Evolutionary conservation across 305 asterid species (phyloP).

Genomic region (Fraxinus nigra): DNA sequence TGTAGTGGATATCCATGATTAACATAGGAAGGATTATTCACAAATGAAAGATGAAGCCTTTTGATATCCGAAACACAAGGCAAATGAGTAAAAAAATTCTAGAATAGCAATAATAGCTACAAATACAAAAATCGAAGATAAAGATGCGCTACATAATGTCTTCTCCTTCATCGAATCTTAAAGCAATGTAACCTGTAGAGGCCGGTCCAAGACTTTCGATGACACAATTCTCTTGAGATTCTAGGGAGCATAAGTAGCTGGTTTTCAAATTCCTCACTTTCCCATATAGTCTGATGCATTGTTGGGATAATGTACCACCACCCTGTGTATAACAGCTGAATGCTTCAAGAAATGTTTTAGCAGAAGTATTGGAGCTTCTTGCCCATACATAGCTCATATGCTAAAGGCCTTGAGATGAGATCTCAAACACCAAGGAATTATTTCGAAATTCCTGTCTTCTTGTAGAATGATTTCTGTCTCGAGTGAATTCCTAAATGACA

Average conservation of each 20-base stretch:
- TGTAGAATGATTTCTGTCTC: neutral
- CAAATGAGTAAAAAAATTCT: neutral
- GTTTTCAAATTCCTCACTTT: neutral
- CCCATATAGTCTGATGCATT: neutral
- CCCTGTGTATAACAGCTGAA: neutral
- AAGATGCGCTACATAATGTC: neutral
- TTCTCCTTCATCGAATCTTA: neutral
- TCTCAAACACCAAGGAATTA: neutral
- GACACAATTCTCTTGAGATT: neutral
- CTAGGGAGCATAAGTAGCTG: neutral
- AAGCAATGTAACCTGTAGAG: neutral
- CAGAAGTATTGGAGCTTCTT: neutral
- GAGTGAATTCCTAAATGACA: neutral
- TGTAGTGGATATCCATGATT: neutral
- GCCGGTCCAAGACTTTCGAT: neutral
- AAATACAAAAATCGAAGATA: neutral
- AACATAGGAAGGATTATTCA: neutral
- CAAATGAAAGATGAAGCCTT: neutral
- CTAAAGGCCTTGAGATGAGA: neutral
- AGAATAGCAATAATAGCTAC: neutral
- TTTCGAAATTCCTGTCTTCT: neutral
- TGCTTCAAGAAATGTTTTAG: no score
- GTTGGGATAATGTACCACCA: neutral
- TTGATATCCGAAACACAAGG: neutral
- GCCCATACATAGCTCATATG: neutral